A percentile compares a stretch with the other conserved stretches of the same genome.
These are phyloP conservation scores for Thalassiosira sp. DNA, from an alignment of 352 stramenopile genomes.

Conservation along the genomic window DNA sequence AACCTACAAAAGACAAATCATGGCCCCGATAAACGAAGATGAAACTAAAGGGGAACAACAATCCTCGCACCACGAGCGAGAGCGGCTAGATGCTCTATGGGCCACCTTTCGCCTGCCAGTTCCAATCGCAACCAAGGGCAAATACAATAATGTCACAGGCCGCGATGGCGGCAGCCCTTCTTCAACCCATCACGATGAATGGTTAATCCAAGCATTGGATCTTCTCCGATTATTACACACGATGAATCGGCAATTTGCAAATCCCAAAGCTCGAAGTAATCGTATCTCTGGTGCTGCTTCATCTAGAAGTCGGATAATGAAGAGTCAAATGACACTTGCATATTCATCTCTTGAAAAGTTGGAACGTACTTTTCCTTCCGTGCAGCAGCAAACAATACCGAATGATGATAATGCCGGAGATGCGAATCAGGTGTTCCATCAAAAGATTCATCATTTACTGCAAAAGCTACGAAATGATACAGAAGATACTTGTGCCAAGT, in stretches of 20 bases:
- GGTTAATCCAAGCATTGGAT: conserved; percentile 26
- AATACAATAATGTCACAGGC: background rate
- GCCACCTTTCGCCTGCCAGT: conserved; percentile 37
- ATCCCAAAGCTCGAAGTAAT: conserved; percentile 4
- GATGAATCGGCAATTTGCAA: conserved; percentile 26
- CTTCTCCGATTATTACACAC: conserved; percentile 31
- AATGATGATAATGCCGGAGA: conserved; percentile 1
- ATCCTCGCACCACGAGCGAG: background rate
- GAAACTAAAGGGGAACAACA: conserved; percentile 3
- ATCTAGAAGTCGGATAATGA: conserved; percentile 11
- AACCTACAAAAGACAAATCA: too few species aligned
- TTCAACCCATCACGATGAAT: conserved; percentile 9
- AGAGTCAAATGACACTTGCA: conserved; percentile 33
- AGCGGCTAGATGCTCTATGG: conserved; percentile 23
- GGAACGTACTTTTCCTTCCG: conserved; percentile 25
- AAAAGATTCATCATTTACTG: conserved; percentile 20
- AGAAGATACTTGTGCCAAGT: conserved; percentile 21
- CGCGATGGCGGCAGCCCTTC: background rate
- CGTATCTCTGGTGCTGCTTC: background rate
- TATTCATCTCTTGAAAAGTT: conserved; percentile 13
- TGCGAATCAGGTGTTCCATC: conserved; percentile 11
- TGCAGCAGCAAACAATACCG: background rate
- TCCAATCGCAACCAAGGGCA: conserved; percentile 9
- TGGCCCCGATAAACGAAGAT: too few species aligned
- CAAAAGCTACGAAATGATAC: conserved; percentile 24